Percentiles rank a stretch among this genome's conserved stretches.
Evolutionary conservation across 148 eudicot genomes (phyloP).

Genomic region (Amaranthus palmeri): DNA sequence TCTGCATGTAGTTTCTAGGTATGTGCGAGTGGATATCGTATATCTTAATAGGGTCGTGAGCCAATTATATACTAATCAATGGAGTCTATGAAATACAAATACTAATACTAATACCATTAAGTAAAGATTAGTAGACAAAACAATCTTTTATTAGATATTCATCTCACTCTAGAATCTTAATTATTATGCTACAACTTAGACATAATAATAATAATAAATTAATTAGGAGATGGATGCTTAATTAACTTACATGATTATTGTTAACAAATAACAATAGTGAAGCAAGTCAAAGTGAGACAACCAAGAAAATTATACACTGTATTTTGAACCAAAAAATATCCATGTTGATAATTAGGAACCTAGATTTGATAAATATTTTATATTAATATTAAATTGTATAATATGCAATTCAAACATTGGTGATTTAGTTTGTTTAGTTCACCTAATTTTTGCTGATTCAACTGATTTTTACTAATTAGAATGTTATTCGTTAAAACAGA

Average conservation of each 20-base stretch:
- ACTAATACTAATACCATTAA: too few relatives aligned
- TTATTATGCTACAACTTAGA: not conserved
- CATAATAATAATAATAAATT: not conserved
- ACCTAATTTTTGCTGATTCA: not conserved
- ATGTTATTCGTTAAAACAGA: too few relatives aligned
- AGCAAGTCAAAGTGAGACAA: slow-evolving; percentile 7
- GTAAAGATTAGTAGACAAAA: too few relatives aligned
- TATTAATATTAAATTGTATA: too few relatives aligned
- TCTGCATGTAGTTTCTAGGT: not conserved
- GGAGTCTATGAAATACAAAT: too few relatives aligned
- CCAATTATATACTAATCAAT: not conserved
- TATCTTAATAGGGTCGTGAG: not conserved
- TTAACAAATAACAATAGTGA: not conserved
- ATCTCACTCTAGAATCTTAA: not conserved
- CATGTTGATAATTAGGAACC: not conserved
- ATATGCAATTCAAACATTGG: not conserved
- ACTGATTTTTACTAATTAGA: not conserved
- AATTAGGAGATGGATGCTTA: not conserved
- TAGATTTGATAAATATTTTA: too few relatives aligned
- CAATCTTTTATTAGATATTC: not conserved
- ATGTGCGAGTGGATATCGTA: not conserved
- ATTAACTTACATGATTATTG: not conserved
- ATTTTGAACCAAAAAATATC: not conserved
- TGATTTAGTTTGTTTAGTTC: not conserved
- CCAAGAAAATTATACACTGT: not conserved